Conservation (phyloP, 23 red algal species). For the Cyanidiococcus yangmingshanensis region DNA sequence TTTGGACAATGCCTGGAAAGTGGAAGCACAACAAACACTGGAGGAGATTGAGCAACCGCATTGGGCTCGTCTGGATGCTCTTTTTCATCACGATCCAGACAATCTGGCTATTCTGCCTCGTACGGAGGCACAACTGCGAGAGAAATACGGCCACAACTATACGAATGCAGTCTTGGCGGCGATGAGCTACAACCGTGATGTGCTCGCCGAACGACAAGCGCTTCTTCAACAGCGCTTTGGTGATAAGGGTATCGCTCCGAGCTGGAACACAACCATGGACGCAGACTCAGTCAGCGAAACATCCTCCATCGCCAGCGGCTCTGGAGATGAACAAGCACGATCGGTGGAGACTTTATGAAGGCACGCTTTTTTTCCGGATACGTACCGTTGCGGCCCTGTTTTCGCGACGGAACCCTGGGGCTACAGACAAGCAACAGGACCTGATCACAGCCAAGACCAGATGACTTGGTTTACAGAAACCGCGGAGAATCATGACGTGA, state of each 20-base stretch:
- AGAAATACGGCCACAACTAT: neutral
- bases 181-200: neutral
- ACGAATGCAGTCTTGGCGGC: neutral
- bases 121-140: neutral
- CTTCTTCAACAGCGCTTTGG: neutral
- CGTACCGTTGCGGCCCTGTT: no score
- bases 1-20: conserved; percentile 7
- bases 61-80: neutral
- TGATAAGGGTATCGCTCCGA: neutral
- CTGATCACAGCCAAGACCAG: no score
- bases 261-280: neutral
- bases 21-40: neutral
- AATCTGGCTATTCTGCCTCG: neutral
- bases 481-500: no score
- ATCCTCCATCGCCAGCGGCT: neutral
- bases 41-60: neutral
- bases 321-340: no score
- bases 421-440: no score
- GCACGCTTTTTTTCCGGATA: no score
- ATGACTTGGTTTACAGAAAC: no score
- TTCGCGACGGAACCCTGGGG: no score
- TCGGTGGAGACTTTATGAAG: no score
- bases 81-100: neutral
- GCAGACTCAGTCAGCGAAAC: neutral
- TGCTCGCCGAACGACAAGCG: neutral